Percentiles rank a stretch among this genome's conserved stretches.
These are phyloP conservation scores for Alternaria gaisen DNA, from an alignment of 2,329 filamentous ascomycete genomes.

Conservation along the genomic window DNA sequence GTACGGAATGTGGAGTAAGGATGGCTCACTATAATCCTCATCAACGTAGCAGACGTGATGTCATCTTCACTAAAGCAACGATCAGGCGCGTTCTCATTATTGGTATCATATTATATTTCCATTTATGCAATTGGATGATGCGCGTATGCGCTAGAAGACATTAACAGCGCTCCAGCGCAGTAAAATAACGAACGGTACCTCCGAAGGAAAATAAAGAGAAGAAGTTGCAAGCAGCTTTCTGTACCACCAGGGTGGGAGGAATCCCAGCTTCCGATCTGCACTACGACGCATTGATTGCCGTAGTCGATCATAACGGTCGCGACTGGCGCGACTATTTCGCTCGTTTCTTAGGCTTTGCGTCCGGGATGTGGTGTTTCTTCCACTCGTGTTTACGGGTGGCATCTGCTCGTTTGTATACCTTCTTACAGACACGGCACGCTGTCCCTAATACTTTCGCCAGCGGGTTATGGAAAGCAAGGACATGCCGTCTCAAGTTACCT, in stretches of 20 bases:
- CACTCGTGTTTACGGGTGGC: constrained; percentile 28
- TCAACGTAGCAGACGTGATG: neutral
- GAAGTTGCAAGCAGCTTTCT: constrained; percentile 3
- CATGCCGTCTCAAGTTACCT: constrained; percentile 22
- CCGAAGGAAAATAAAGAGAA: neutral
- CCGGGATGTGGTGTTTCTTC: constrained; percentile 16
- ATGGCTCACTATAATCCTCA: neutral
- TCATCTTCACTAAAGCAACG: neutral
- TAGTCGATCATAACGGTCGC: neutral
- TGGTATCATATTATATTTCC: neutral
- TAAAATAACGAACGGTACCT: neutral
- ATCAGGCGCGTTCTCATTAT: too few relatives aligned
- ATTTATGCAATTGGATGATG: neutral
- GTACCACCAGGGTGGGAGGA: neutral
- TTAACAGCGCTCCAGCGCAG: neutral
- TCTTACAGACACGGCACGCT: constrained; percentile 14
- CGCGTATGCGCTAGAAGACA: neutral
- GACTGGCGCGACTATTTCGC: neutral
- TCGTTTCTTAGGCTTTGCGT: constrained; percentile 21
- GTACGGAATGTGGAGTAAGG: neutral
- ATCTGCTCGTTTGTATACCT: constrained; percentile 17
- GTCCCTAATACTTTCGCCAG: too few relatives aligned
- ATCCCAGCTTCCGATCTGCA: constrained; percentile 20
- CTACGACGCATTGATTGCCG: neutral
- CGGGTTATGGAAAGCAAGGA: neutral